phyloP scores from a whole-genome alignment of 169 alveolate genomes.

The Plasmodium berghei region DNA sequence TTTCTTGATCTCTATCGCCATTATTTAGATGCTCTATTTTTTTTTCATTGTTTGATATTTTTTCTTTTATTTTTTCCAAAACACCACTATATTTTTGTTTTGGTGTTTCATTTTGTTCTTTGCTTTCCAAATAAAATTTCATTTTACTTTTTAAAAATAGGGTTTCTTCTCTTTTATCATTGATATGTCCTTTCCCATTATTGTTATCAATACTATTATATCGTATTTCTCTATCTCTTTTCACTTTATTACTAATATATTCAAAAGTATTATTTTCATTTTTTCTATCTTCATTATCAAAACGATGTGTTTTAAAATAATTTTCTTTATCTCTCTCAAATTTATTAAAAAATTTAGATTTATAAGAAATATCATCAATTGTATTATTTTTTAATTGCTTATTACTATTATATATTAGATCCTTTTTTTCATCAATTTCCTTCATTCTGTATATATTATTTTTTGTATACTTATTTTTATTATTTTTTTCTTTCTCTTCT shows the following conservation, averaged over 20 bases:
- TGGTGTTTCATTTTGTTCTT: slow-evolving; percentile 5
- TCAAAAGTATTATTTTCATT: neutral
- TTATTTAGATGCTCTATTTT: no score
- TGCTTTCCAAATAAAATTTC: neutral
- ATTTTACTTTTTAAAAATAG: slow-evolving; percentile 10
- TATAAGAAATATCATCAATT: no score
- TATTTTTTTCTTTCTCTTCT: slow-evolving; percentile 4
- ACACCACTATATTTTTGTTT: neutral
- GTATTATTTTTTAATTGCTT: no score
- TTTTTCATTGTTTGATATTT: neutral
- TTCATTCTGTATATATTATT: neutral
- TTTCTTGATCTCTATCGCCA: no score
- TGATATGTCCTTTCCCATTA: neutral
- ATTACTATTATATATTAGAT: no score
- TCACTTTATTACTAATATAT: neutral
- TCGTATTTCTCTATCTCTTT: neutral
- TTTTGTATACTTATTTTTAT: neutral
- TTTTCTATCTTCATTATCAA: neutral
- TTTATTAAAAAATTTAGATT: neutral
- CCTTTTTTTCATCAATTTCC: neutral
- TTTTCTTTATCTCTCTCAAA: slow-evolving; percentile 11
- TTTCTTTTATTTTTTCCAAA: neutral
- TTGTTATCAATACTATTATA: neutral
- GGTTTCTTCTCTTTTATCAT: neutral
- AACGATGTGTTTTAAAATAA: neutral